Evolutionary conservation across 225 moss, liverwort and hornwort species (phyloP).

Genomic region (Pseudoscleropodium purum): DNA sequence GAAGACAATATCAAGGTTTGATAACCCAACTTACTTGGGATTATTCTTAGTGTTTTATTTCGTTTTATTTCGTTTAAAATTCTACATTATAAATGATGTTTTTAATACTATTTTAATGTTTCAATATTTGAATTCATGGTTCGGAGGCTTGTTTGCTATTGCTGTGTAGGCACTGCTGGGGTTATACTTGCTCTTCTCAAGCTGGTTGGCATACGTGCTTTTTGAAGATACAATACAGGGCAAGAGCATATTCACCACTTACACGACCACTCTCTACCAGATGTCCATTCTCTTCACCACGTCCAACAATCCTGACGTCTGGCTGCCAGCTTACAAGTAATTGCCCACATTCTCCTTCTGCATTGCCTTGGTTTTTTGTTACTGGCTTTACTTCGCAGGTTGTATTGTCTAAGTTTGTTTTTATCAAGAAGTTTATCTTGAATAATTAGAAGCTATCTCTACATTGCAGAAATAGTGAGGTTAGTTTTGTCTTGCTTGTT

Average conservation of each 20-base stretch:
- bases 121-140: neutral
- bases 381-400: neutral
- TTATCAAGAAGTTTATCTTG: neutral
- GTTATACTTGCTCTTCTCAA: constrained; percentile 72
- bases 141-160: neutral
- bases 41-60: neutral
- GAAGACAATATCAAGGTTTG: neutral
- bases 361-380: neutral
- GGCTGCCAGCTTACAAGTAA: constrained; percentile 93
- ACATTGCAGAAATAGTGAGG: neutral
- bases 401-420: neutral
- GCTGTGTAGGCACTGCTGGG: constrained; percentile 53
- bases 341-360: neutral
- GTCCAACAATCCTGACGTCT: constrained; percentile 91
- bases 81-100: neutral
- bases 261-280: constrained; percentile 50
- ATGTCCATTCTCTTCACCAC: constrained; percentile 94
- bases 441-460: neutral
- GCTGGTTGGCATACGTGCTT: constrained; percentile 93
- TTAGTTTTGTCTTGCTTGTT: neutral
- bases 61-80: neutral
- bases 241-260: constrained; percentile 55
- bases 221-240: constrained; percentile 92
- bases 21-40: neutral
- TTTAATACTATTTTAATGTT: no score